A percentile compares a stretch with the other conserved stretches of the same genome.
Evolutionary conservation across 495 filamentous ascomycete species (phyloP).

Genomic region (Penicillium angulare): DNA sequence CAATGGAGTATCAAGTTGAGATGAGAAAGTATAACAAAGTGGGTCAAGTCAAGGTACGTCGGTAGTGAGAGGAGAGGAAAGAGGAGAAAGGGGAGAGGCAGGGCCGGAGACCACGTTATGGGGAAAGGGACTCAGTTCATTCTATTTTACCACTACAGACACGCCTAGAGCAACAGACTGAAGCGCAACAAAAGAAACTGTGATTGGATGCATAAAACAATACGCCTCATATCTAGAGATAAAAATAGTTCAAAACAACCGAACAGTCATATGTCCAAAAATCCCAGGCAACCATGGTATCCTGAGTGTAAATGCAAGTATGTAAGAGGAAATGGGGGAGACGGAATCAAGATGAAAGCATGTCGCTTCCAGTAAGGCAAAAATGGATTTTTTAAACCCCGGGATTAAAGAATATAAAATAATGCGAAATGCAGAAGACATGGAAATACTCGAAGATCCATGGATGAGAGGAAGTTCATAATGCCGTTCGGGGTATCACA

Average conservation of each 20-base stretch:
- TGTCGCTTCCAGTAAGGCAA: constrained; percentile 17
- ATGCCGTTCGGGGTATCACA: constrained; percentile 51
- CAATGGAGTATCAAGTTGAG: neutral
- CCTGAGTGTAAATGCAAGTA: constrained; percentile 26
- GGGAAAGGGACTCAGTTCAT: no score
- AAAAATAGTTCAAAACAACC: constrained; percentile 9
- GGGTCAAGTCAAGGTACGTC: no score
- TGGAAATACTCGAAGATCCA: constrained; percentile 7
- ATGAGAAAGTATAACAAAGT: no score
- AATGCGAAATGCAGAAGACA: constrained; percentile 13
- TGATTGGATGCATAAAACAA: constrained; percentile 4
- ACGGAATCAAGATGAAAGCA: neutral
- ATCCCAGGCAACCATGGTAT: constrained; percentile 15
- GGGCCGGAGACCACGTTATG: no score
- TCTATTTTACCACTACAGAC: neutral
- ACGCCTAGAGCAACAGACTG: neutral
- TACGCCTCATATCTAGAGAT: constrained; percentile 20
- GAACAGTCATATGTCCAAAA: constrained; percentile 27
- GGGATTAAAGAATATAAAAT: constrained; percentile 16
- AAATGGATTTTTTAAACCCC: constrained; percentile 7
- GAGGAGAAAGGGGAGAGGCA: no score
- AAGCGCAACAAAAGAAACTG: constrained; percentile 2
- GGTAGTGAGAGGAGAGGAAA: no score
- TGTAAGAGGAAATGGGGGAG: constrained; percentile 8
- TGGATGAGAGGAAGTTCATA: constrained; percentile 6